Percentiles rank a stretch among this genome's conserved stretches.
Evolutionary conservation across 805 yeast species (phyloP).

Genomic region (Zygosaccharomyces bisporus): DNA sequence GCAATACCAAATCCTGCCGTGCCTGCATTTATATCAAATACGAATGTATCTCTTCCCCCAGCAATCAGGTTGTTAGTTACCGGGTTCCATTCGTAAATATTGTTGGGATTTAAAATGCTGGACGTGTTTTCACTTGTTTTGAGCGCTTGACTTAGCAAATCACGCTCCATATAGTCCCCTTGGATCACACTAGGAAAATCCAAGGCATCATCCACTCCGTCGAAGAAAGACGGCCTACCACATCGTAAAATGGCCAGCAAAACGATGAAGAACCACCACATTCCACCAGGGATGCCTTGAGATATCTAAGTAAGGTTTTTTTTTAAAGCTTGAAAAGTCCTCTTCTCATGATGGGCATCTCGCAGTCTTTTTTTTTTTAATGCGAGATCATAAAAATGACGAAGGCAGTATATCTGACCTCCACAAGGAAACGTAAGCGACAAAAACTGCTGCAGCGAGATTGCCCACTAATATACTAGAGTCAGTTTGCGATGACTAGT

Average conservation of each 20-base stretch:
- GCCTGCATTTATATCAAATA: conserved; percentile 22
- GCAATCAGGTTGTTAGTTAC: conserved; percentile 28
- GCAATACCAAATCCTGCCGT: conserved; percentile 15
- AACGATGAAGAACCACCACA: conserved; percentile 4
- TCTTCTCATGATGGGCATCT: background rate
- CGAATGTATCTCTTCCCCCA: conserved; percentile 26
- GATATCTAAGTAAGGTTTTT: background rate
- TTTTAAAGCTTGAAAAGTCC: background rate
- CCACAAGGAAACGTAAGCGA: too few species aligned
- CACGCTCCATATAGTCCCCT: conserved; percentile 1
- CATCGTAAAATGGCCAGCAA: conserved; percentile 5
- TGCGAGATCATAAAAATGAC: background rate
- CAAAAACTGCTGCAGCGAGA: too few species aligned
- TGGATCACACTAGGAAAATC: background rate
- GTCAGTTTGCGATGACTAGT: conserved; percentile 2
- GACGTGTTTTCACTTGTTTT: background rate
- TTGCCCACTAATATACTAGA: too few species aligned
- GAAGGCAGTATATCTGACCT: too few species aligned
- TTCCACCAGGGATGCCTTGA: background rate
- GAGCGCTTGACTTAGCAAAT: background rate
- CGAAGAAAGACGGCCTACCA: background rate
- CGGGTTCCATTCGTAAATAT: conserved; percentile 35
- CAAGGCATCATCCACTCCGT: conserved; percentile 1
- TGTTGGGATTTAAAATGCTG: conserved; percentile 26
- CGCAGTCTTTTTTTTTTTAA: background rate